Conservation (phyloP, 2,329 filamentous ascomycete species). For the Penicillium sp. region DNA sequence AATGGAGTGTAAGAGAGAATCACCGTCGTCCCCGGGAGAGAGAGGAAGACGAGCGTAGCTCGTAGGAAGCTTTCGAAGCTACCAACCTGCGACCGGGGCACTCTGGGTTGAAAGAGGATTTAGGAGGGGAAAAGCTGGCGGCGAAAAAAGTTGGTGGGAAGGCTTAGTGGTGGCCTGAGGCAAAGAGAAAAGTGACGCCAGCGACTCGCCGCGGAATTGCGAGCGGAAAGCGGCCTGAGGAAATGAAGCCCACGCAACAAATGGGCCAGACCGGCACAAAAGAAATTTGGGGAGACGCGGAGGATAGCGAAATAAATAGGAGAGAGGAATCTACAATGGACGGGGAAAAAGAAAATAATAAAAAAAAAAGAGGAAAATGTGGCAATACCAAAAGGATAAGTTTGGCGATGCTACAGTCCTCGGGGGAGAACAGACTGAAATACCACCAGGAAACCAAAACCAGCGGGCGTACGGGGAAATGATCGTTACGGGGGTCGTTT, state of each 20-base stretch:
- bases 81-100: constrained; percentile 4
- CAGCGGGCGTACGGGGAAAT: constrained; percentile 6
- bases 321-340: too few relatives aligned
- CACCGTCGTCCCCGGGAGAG: constrained; percentile 21
- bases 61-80: constrained; percentile 13
- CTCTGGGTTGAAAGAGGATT: constrained; percentile 5
- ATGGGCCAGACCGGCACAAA: too few relatives aligned
- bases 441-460: constrained; percentile 11
- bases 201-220: constrained; percentile 4
- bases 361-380: constrained; percentile 11
- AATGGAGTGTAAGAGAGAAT: constrained; percentile 15
- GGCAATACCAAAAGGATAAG: constrained; percentile 16
- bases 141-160: constrained; percentile 12
- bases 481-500: constrained; percentile 8
- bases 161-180: constrained; percentile 16
- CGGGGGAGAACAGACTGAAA: constrained; percentile 14
- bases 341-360: constrained; percentile 6
- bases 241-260: not conserved
- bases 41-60: constrained; percentile 14
- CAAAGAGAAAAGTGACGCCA: constrained; percentile 15
- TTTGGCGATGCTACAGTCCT: constrained; percentile 20
- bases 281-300: too few relatives aligned
- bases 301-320: constrained; percentile 1
- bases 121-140: constrained; percentile 9
- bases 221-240: constrained; percentile 3